A percentile compares a stretch with the other conserved stretches of the same genome.
These are phyloP conservation scores for Panicum hallii DNA, from an alignment of 202 grass and related monocot species.

Conservation along the genomic window DNA sequence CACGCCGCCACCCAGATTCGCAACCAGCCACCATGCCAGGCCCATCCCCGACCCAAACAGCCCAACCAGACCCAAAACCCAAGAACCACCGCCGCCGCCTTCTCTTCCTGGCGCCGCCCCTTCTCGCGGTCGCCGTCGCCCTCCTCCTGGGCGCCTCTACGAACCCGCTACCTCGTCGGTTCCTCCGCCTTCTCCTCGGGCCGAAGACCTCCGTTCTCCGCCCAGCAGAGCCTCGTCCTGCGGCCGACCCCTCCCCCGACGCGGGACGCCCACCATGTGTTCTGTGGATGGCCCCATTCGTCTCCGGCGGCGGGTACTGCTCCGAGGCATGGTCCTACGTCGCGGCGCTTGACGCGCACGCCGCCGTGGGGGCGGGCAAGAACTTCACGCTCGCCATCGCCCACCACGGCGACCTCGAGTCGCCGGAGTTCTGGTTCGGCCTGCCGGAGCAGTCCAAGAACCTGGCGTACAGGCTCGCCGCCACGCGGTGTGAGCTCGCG, in stretches of 20 bases:
- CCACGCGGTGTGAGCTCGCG: slow-evolving; percentile 40
- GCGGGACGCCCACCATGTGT: slow-evolving; percentile 69
- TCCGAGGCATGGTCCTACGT: slow-evolving; percentile 84
- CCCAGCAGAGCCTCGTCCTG: neutral
- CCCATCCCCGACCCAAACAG: slow-evolving; percentile 4
- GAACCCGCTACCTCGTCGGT: slow-evolving; percentile 22
- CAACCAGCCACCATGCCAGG: slow-evolving; percentile 29
- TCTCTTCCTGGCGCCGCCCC: slow-evolving; percentile 46
- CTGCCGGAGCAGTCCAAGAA: slow-evolving; percentile 58
- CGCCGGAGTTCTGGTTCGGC: slow-evolving; percentile 69
- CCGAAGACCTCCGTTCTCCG: neutral
- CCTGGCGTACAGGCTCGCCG: slow-evolving; percentile 56
- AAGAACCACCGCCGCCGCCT: slow-evolving; percentile 9
- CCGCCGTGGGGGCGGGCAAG: neutral
- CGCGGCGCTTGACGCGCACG: slow-evolving; percentile 41
- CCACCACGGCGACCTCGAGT: slow-evolving; percentile 69
- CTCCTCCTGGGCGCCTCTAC: slow-evolving; percentile 37
- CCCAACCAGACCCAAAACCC: slow-evolving; percentile 24
- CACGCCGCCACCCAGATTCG: neutral
- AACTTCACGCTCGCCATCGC: slow-evolving; percentile 57
- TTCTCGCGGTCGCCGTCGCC: slow-evolving; percentile 50
- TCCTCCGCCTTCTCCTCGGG: slow-evolving; percentile 27
- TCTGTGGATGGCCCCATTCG: slow-evolving; percentile 87
- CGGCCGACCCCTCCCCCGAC: neutral
- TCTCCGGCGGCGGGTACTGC: slow-evolving; percentile 73